Evolutionary conservation across 2,329 filamentous ascomycete species (phyloP).

Genomic region (Tolypocladium capitatum): DNA sequence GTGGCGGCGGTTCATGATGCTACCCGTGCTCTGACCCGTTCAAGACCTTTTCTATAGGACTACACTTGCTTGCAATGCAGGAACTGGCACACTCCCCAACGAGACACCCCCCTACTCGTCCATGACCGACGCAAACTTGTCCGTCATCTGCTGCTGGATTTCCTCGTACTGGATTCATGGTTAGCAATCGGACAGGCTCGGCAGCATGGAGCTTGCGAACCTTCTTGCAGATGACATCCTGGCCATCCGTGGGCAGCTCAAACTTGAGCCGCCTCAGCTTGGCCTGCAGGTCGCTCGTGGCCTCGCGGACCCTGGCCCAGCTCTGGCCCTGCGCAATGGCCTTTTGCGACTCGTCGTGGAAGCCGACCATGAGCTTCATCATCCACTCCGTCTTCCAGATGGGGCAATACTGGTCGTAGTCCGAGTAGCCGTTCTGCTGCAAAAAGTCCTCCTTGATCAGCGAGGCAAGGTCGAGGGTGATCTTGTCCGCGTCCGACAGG

Average conservation of each 20-base stretch:
- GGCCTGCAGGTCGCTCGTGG: conserved; percentile 73
- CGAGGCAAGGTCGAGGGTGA: conserved; percentile 82
- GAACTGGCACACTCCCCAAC: neutral
- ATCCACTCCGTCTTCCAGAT: conserved; percentile 99
- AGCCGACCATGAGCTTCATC: conserved; percentile 99
- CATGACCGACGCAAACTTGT: conserved; percentile 92
- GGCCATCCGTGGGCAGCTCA: conserved; percentile 74
- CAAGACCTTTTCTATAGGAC: conserved; percentile 14
- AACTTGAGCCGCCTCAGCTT: conserved; percentile 92
- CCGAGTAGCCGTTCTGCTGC: conserved; percentile 97
- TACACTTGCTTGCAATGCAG: conserved; percentile 11
- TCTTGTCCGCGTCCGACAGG: conserved; percentile 93
- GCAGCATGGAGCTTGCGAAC: conserved; percentile 31
- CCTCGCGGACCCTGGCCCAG: conserved; percentile 88
- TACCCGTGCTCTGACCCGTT: conserved; percentile 9
- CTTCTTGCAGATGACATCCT: conserved; percentile 74
- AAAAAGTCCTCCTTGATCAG: conserved; percentile 97
- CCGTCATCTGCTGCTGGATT: conserved; percentile 80
- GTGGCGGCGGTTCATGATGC: conserved; percentile 7
- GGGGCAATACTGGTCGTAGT: conserved; percentile 98
- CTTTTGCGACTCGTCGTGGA: conserved; percentile 96
- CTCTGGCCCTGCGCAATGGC: conserved; percentile 78
- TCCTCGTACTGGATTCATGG: conserved; percentile 61
- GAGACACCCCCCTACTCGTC: conserved; percentile 57
- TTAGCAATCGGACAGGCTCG: conserved; percentile 22